A percentile compares a stretch with the other conserved stretches of the same genome.
phyloP scores from a whole-genome alignment of 1,139 yeast species.

The Blastobotrys serpentis region DNA sequence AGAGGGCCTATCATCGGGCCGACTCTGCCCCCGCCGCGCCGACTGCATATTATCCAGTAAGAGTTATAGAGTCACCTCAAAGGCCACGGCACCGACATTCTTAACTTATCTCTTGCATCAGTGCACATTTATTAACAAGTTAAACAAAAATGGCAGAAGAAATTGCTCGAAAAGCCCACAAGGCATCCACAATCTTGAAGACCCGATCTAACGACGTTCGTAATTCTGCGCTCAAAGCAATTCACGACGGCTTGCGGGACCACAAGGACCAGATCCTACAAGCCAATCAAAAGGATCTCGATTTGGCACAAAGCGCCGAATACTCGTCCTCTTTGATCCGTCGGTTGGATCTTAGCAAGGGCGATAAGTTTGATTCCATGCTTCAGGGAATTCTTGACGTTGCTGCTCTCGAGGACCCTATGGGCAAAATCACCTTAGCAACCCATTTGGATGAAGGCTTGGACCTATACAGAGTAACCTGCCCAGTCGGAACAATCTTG shows the following conservation, averaged over 20 bases:
- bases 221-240: conserved; percentile 65
- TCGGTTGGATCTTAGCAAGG: conserved; percentile 74
- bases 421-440: conserved; percentile 80
- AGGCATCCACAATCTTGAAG: conserved; percentile 76
- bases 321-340: conserved; percentile 71
- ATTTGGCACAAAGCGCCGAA: conserved; percentile 57
- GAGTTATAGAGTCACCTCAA: background rate
- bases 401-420: conserved; percentile 82
- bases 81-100: background rate
- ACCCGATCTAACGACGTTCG: conserved; percentile 72
- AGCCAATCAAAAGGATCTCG: conserved; percentile 76
- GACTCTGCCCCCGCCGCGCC: background rate
- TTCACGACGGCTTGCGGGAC: conserved; percentile 63
- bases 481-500: conserved; percentile 91
- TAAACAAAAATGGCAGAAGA: conserved; percentile 52
- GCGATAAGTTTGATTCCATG: conserved; percentile 91
- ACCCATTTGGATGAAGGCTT: conserved; percentile 84
- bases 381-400: conserved; percentile 92
- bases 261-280: conserved; percentile 60
- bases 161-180: conserved; percentile 76
- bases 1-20: conserved; percentile 6
- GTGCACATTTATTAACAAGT: background rate
- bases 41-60: background rate
- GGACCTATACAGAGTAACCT: conserved; percentile 74
- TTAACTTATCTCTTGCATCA: background rate